phyloP scores from a whole-genome alignment of 2,329 filamentous ascomycete species.

The Neonectria faginata region DNA sequence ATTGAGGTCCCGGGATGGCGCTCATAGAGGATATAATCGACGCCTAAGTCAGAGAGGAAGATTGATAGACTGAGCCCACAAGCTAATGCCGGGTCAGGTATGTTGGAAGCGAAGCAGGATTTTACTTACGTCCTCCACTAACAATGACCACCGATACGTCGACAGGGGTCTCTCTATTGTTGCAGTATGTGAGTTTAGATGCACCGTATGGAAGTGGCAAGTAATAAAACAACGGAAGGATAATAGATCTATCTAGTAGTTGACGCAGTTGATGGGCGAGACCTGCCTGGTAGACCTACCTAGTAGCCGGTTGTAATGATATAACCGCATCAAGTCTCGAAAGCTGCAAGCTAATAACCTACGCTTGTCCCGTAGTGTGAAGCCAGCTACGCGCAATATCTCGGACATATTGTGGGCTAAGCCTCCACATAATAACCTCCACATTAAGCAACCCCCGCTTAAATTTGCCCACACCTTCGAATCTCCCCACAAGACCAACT shows the following conservation, averaged over 20 bases:
- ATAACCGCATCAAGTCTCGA: too few relatives aligned
- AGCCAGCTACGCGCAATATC: too few relatives aligned
- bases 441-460: background rate
- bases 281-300: too few relatives aligned
- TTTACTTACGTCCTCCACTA: background rate
- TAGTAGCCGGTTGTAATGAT: too few relatives aligned
- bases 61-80: slow-evolving; percentile 3
- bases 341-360: too few relatives aligned
- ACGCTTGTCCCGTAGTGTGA: too few relatives aligned
- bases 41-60: slow-evolving; percentile 6
- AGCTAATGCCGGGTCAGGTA: background rate
- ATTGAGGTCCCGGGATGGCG: background rate
- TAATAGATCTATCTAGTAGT: too few relatives aligned
- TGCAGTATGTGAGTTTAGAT: background rate
- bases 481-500: background rate
- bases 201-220: background rate
- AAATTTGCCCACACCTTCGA: background rate
- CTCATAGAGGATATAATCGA: slow-evolving; percentile 2
- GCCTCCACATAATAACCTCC: background rate
- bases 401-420: too few relatives aligned
- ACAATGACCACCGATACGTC: background rate
- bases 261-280: too few relatives aligned
- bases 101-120: background rate
- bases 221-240: background rate
- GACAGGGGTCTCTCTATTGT: background rate